Evolutionary conservation across 2,329 filamentous ascomycete genomes (phyloP).

Genomic region (Rhexocercosporidium sp.): DNA sequence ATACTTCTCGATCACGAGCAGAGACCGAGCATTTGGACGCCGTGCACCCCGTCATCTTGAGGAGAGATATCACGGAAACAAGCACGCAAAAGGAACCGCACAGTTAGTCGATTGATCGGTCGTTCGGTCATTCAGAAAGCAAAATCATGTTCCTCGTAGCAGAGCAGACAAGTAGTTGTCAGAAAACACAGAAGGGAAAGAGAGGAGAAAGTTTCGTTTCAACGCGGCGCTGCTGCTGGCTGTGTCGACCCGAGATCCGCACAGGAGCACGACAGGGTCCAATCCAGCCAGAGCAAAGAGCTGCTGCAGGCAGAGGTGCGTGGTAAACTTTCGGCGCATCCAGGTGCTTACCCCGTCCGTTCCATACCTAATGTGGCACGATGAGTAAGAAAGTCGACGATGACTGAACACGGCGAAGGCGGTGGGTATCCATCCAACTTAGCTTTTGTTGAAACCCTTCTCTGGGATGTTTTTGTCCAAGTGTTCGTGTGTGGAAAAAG

Average conservation of each 20-base stretch:
- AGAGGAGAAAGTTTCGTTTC: background rate
- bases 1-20: slow-evolving; percentile 36
- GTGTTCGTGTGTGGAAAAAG: background rate
- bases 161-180: background rate
- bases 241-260: slow-evolving; percentile 14
- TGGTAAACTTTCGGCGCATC: slow-evolving; percentile 8
- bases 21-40: slow-evolving; percentile 6
- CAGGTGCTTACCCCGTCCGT: slow-evolving; percentile 4
- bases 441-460: background rate
- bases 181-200: background rate
- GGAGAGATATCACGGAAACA: background rate
- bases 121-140: background rate
- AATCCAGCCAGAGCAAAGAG: background rate
- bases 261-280: background rate
- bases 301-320: background rate
- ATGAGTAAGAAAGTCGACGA: slow-evolving; percentile 10
- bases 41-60: slow-evolving; percentile 10
- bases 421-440: background rate
- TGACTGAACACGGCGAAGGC: background rate
- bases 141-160: slow-evolving; percentile 1
- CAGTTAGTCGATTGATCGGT: background rate
- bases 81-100: background rate
- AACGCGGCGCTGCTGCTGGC: background rate
- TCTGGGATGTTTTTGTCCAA: background rate
- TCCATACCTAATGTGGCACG: slow-evolving; percentile 1